Evolutionary conservation across 2,329 filamentous ascomycete genomes (phyloP).

Genomic region (Calonectria montana): DNA sequence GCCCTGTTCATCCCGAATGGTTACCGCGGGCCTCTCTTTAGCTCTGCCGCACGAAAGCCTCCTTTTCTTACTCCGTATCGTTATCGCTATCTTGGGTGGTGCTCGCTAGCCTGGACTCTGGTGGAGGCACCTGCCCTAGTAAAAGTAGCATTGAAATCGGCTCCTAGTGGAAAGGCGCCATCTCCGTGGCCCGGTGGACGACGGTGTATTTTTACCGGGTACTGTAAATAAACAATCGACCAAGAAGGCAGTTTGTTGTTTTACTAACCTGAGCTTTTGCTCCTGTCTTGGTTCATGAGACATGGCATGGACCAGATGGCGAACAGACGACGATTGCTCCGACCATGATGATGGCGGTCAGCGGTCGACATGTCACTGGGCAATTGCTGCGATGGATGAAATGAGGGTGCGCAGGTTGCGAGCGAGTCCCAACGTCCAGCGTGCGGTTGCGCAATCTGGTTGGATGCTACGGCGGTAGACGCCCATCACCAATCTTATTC

Average conservation of each 20-base stretch:
- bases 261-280: slow-evolving; percentile 21
- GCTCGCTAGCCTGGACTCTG: slow-evolving; percentile 12
- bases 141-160: slow-evolving; percentile 24
- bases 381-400: slow-evolving; percentile 31
- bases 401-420: slow-evolving; percentile 36
- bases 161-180: slow-evolving; percentile 14
- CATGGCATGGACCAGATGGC: slow-evolving; percentile 35
- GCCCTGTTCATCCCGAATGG: slow-evolving; percentile 1
- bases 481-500: slow-evolving; percentile 43
- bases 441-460: slow-evolving; percentile 26
- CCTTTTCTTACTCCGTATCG: slow-evolving; percentile 6
- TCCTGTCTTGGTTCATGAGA: slow-evolving; percentile 33
- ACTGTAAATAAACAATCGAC: slow-evolving; percentile 42
- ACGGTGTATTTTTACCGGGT: slow-evolving; percentile 21
- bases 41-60: slow-evolving; percentile 7
- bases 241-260: slow-evolving; percentile 19
- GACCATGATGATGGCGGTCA: slow-evolving; percentile 20
- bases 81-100: slow-evolving; percentile 23
- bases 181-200: slow-evolving; percentile 26
- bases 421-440: slow-evolving; percentile 29
- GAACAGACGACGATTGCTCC: slow-evolving; percentile 29
- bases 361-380: slow-evolving; percentile 13
- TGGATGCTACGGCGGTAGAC: slow-evolving; percentile 22
- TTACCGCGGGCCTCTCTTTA: slow-evolving; percentile 9
- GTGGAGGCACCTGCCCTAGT: slow-evolving; percentile 23